Conservation (phyloP, 176 grass and related monocot species). For the Oropetium thomaeum region DNA sequence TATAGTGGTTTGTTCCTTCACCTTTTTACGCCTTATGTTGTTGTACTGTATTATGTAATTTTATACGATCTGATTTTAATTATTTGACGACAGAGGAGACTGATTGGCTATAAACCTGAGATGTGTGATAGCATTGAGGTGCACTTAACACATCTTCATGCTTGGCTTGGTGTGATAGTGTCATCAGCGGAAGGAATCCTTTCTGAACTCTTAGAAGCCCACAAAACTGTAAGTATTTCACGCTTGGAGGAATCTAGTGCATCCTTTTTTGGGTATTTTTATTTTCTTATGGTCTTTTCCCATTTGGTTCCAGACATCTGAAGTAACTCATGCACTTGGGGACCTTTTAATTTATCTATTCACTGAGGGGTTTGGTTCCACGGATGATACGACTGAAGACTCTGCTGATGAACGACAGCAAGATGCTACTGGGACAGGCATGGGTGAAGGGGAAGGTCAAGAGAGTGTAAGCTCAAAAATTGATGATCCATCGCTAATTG, state of each 20-base stretch:
- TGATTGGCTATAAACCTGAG: constrained; percentile 53
- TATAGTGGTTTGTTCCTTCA: constrained; percentile 52
- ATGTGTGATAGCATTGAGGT: constrained; percentile 45
- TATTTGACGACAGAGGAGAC: constrained; percentile 28
- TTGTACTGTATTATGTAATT: constrained; percentile 20
- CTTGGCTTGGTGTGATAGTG: constrained; percentile 51
- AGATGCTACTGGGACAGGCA: constrained; percentile 85
- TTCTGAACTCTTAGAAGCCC: constrained; percentile 76
- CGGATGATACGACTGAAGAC: constrained; percentile 68
- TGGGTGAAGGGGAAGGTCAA: constrained; percentile 85
- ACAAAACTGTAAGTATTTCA: constrained; percentile 53
- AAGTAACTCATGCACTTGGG: constrained; percentile 79
- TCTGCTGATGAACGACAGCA: constrained; percentile 46
- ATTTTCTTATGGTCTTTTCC: neutral
- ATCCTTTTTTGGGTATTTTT: constrained; percentile 9
- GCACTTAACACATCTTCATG: constrained; percentile 60
- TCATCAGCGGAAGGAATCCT: constrained; percentile 74
- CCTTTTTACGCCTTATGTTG: neutral
- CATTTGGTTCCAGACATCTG: constrained; percentile 60
- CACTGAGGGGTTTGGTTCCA: constrained; percentile 76
- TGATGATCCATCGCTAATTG: constrained; percentile 70
- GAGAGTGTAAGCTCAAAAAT: constrained; percentile 85
- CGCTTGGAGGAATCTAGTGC: neutral
- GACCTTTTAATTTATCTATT: constrained; percentile 74
- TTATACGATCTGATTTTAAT: constrained; percentile 22